These are phyloP conservation scores for Kazachstania sp. DNA, from an alignment of 1,139 yeast species.

Conservation along the genomic window DNA sequence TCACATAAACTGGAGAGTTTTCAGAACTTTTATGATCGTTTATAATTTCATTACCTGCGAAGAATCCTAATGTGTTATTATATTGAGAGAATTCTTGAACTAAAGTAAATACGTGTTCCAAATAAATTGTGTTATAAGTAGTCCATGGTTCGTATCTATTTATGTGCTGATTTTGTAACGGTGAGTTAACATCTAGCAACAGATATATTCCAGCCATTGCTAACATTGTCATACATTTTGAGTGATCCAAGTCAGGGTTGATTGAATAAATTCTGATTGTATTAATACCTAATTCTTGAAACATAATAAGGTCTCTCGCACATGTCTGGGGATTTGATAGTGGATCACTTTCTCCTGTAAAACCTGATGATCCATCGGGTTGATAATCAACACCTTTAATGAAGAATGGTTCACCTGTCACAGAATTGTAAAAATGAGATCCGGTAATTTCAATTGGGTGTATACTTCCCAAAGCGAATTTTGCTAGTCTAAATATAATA, in stretches of 20 bases:
- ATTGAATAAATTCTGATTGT: slow-evolving; percentile 83
- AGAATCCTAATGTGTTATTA: slow-evolving; percentile 84
- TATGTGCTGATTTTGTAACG: slow-evolving; percentile 65
- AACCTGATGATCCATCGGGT: slow-evolving; percentile 79
- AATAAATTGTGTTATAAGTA: slow-evolving; percentile 58
- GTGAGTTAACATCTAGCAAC: slow-evolving; percentile 85
- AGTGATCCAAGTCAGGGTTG: slow-evolving; percentile 77
- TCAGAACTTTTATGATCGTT: slow-evolving; percentile 73
- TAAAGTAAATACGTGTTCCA: slow-evolving; percentile 69
- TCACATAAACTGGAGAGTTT: slow-evolving; percentile 59
- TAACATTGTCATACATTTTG: slow-evolving; percentile 80
- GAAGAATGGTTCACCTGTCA: slow-evolving; percentile 71
- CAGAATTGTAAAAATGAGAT: slow-evolving; percentile 64
- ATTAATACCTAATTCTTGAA: slow-evolving; percentile 39
- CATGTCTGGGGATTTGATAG: slow-evolving; percentile 58
- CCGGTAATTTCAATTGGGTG: slow-evolving; percentile 54
- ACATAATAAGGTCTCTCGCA: slow-evolving; percentile 52
- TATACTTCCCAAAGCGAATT: not conserved
- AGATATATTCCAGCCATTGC: slow-evolving; percentile 90
- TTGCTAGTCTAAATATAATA: not conserved
- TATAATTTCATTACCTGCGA: slow-evolving; percentile 89
- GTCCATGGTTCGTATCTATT: slow-evolving; percentile 87
- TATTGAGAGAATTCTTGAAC: slow-evolving; percentile 76
- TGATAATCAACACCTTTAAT: slow-evolving; percentile 80
- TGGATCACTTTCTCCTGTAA: slow-evolving; percentile 45